phyloP scores from a whole-genome alignment of 2,329 filamentous ascomycete species.

The Colletotrichum sp. region DNA sequence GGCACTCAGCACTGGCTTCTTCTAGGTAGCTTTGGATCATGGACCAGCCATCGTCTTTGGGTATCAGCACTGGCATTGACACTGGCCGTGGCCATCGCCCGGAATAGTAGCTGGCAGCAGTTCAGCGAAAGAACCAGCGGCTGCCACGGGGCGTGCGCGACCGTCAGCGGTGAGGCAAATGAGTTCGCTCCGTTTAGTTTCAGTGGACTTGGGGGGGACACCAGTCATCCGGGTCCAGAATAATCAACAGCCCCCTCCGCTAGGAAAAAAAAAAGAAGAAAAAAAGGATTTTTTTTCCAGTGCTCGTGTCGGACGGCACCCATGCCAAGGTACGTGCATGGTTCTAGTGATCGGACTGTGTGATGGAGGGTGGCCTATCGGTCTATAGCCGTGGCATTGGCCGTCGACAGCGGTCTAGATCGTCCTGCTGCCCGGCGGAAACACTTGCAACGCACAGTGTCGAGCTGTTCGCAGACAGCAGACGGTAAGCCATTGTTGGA shows the following conservation, averaged over 20 bases:
- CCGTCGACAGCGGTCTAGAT: constrained; percentile 2
- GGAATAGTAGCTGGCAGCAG: constrained; percentile 6
- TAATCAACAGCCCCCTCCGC: neutral
- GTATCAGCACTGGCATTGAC: neutral
- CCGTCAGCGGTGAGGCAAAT: constrained; percentile 12
- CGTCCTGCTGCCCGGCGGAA: neutral
- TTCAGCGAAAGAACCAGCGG: neutral
- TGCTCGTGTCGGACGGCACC: neutral
- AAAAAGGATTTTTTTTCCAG: neutral
- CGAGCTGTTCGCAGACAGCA: neutral
- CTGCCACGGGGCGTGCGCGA: constrained; percentile 2
- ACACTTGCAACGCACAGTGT: neutral
- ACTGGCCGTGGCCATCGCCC: neutral
- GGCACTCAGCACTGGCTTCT: neutral
- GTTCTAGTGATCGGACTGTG: neutral
- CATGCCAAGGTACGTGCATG: neutral
- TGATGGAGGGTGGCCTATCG: constrained; percentile 18
- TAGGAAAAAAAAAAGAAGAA: neutral
- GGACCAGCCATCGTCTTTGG: neutral
- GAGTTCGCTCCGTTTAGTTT: constrained; percentile 2
- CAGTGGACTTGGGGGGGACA: neutral
- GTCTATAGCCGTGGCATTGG: constrained; percentile 8
- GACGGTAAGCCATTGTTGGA: neutral
- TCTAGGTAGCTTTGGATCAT: neutral
- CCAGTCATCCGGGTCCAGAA: constrained; percentile 8